Evolutionary conservation across 495 filamentous ascomycete species (phyloP).

Genomic region (Neurospora cerealis): DNA sequence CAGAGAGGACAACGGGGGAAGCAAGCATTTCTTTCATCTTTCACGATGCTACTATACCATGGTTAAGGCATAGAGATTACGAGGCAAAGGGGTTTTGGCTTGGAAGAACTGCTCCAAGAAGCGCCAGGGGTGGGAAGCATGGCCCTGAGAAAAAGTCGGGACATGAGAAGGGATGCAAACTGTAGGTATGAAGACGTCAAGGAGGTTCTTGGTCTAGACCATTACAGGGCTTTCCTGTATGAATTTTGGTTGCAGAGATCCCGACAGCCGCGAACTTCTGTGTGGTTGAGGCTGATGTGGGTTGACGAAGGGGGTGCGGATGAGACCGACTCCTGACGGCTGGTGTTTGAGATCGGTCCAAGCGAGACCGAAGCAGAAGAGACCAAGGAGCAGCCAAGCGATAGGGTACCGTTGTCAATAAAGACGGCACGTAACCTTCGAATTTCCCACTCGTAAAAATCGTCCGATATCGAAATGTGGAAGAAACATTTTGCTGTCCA

Average conservation of each 20-base stretch:
- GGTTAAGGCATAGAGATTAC: neutral
- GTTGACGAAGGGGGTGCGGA: slow-evolving; percentile 10
- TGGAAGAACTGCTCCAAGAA: neutral
- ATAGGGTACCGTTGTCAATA: neutral
- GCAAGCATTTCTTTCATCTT: neutral
- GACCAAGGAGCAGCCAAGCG: neutral
- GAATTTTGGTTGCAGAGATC: neutral
- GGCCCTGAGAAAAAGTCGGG: neutral
- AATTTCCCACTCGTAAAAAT: neutral
- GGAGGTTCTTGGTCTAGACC: neutral
- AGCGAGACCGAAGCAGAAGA: slow-evolving; percentile 15
- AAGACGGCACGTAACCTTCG: neutral
- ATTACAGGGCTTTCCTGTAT: neutral
- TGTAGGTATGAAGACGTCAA: neutral
- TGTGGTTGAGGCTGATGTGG: slow-evolving; percentile 17
- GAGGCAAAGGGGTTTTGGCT: neutral
- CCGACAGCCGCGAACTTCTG: neutral
- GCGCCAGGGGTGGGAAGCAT: neutral
- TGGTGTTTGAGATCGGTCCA: slow-evolving; percentile 24
- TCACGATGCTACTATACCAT: neutral
- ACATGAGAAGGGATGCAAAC: neutral
- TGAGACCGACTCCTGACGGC: slow-evolving; percentile 29
- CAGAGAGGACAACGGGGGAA: neutral
- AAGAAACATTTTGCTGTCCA: neutral
- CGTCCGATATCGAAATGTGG: neutral